Evolutionary conservation across 768 basidiomycete species (phyloP), one percentile per base, ranked within the genome.

Genomic region (Termitomyces sp.): DNA sequence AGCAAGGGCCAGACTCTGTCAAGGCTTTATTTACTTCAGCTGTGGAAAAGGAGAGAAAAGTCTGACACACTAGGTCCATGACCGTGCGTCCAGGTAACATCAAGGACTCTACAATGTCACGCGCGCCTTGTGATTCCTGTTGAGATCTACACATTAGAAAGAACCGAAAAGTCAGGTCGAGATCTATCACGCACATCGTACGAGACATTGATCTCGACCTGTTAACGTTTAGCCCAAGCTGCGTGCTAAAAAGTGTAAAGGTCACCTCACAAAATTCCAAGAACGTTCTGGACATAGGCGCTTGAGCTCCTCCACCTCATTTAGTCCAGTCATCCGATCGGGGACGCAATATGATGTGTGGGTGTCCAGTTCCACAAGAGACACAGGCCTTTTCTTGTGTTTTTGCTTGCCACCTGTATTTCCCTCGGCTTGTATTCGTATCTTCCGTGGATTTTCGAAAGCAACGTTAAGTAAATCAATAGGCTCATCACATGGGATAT

Each of bases 381-480:
- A 54, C 30, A 60, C 47, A 24, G 51, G n/a, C 55, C 51, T 46
- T 56, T 69, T 76, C 65, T 70, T 74, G 56, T 77, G 72, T 63
- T 68, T 75, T 59, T 77, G 80, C 12, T 74, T 62, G 0, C 73
- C 74, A 15, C 74, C 75, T 30, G 68, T 57, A 58, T 82, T 81
- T 12, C 79, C 77, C 46, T 76, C 74, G 21, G 71, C 57, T 56
- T 78, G 74, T 3, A 76, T 65, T 44, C 74, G 74, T 14, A 88
- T 70, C 64, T 89, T 88, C 6, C 92, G 81, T n/a, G 93, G 93
- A 64, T 97, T 97, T 66, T 98, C 93, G 61, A 98, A 98, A 1
- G 92, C 91, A 5, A 98, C 92, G 62, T 97, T 97, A 8, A 98
- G 74, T 1, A 98, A 73, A 65, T 98, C 95, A 49, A 98, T 92